These are phyloP conservation scores for Pseudoscleropodium purum DNA, from an alignment of 225 moss, liverwort and hornwort species.

Conservation along the genomic window DNA sequence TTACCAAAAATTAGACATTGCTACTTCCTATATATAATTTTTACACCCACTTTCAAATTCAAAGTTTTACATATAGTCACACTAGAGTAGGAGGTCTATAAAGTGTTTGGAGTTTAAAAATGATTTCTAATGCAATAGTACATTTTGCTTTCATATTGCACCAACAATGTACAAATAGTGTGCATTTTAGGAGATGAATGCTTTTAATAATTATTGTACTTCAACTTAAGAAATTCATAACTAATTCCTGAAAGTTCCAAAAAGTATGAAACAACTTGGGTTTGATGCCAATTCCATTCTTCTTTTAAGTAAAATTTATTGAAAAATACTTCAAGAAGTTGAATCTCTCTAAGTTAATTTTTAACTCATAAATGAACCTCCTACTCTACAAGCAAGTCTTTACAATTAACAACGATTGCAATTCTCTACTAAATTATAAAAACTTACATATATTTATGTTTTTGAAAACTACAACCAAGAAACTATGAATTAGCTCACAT, in stretches of 20 bases:
- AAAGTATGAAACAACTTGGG: neutral
- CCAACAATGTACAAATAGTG: neutral
- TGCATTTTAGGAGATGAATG: neutral
- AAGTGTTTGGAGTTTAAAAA: neutral
- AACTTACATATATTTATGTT: neutral
- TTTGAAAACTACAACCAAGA: neutral
- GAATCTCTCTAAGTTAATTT: neutral
- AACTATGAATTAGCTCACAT: neutral
- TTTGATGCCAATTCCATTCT: neutral
- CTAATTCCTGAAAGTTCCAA: neutral
- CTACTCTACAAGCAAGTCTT: neutral
- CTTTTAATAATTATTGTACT: neutral
- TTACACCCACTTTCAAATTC: neutral
- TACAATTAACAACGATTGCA: neutral
- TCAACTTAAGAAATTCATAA: neutral
- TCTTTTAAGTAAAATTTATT: neutral
- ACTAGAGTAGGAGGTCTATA: neutral
- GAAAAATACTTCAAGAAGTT: neutral
- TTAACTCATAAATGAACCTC: neutral
- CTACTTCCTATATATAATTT: neutral
- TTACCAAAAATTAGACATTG: neutral
- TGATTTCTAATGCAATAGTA: no score
- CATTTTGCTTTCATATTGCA: neutral
- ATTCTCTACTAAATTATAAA: neutral
- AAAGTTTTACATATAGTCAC: neutral